Evolutionary conservation across 2,329 filamentous ascomycete genomes (phyloP).

Genomic region (Pseudogymnoascus sp.): DNA sequence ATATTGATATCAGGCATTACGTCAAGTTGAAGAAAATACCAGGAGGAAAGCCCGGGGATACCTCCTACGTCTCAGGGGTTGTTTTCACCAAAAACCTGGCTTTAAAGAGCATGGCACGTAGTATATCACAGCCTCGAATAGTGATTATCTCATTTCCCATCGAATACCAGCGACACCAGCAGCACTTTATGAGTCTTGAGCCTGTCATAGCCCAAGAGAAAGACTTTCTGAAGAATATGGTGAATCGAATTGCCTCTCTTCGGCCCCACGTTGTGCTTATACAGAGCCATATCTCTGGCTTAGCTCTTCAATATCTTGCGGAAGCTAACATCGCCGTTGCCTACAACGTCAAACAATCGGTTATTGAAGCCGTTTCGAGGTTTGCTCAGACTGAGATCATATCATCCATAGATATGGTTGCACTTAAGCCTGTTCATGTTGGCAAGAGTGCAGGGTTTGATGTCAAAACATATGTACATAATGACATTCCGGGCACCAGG

Average conservation of each 20-base stretch:
- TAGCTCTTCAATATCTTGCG: constrained; percentile 81
- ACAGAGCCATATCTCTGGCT: constrained; percentile 83
- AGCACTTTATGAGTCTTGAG: constrained; percentile 96
- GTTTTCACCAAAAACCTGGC: constrained; percentile 97
- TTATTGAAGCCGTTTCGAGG: constrained; percentile 88
- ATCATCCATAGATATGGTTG: constrained; percentile 89
- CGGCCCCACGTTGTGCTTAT: constrained; percentile 83
- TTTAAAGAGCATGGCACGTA: constrained; percentile 89
- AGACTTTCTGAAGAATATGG: constrained; percentile 85
- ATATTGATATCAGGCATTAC: constrained; percentile 96
- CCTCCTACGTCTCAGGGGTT: constrained; percentile 90
- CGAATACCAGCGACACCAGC: constrained; percentile 86
- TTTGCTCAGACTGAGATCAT: constrained; percentile 90
- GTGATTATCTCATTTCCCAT: constrained; percentile 91
- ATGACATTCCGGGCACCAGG: constrained; percentile 63
- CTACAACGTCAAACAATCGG: constrained; percentile 93
- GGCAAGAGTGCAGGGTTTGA: constrained; percentile 83
- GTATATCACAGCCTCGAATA: constrained; percentile 75
- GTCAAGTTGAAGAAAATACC: constrained; percentile 96
- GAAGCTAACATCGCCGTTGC: constrained; percentile 87
- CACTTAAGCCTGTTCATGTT: constrained; percentile 64
- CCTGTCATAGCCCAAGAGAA: constrained; percentile 95
- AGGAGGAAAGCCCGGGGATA: constrained; percentile 82
- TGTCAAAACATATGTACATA: constrained; percentile 88
- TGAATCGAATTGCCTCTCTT: constrained; percentile 81